These are phyloP conservation scores for Fusarium sp. DNA, from an alignment of 2,329 filamentous ascomycete species.

Conservation along the genomic window DNA sequence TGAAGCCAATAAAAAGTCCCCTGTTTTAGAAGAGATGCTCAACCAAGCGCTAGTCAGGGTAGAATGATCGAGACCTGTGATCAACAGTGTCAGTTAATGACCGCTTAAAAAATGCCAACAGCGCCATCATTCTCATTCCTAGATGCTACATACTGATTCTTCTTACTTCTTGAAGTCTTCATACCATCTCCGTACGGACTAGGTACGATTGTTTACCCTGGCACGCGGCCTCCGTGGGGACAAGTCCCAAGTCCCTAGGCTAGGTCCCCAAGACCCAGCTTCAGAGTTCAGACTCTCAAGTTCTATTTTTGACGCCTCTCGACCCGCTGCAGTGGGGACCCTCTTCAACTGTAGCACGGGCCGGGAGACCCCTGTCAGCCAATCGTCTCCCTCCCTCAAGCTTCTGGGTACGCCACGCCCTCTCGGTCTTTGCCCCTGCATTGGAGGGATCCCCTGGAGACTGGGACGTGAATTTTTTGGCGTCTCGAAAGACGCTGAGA, in stretches of 20 bases:
- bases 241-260: neutral
- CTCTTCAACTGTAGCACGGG: slow-evolving; percentile 12
- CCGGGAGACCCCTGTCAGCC: slow-evolving; percentile 15
- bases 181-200: neutral
- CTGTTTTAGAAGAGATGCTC: slow-evolving; percentile 16
- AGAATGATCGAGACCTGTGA: slow-evolving; percentile 14
- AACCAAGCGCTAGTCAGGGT: slow-evolving; percentile 1
- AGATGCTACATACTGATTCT: no score
- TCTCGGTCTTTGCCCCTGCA: slow-evolving; percentile 28
- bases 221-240: slow-evolving; percentile 33
- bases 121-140: neutral
- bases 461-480: neutral
- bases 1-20: slow-evolving; percentile 25
- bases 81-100: neutral
- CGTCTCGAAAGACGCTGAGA: slow-evolving; percentile 3
- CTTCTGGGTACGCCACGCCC: slow-evolving; percentile 20
- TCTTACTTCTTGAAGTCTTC: neutral
- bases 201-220: slow-evolving; percentile 2
- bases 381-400: slow-evolving; percentile 13
- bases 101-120: neutral
- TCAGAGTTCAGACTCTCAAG: neutral
- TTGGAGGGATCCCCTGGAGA: slow-evolving; percentile 4
- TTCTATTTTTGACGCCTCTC: slow-evolving; percentile 40
- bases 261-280: slow-evolving; percentile 16
- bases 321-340: slow-evolving; percentile 29